phyloP scores from a whole-genome alignment of 2,329 filamentous ascomycete genomes.

The Cercospora sp. region DNA sequence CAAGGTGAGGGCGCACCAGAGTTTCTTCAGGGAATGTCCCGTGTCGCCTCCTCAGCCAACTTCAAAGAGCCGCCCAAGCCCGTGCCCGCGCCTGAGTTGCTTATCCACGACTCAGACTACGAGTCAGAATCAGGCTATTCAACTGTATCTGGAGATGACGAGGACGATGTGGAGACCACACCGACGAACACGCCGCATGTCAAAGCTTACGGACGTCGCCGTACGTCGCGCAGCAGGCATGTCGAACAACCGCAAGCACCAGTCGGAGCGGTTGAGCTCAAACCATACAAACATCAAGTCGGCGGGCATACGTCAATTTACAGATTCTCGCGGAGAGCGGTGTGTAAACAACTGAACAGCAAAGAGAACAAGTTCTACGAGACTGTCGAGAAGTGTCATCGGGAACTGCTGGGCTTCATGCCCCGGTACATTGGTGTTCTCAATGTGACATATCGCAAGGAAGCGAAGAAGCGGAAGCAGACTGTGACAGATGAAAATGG shows the following conservation, averaged over 20 bases:
- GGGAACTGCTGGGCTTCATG: constrained; percentile 84
- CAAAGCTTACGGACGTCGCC: constrained; percentile 30
- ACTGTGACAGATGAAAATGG: constrained; percentile 38
- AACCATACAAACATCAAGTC: constrained; percentile 96
- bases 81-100: constrained; percentile 19
- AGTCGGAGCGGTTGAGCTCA: constrained; percentile 88
- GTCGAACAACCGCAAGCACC: constrained; percentile 53
- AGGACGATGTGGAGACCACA: constrained; percentile 20
- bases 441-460: constrained; percentile 93
- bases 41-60: constrained; percentile 17
- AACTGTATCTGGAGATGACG: constrained; percentile 54
- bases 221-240: constrained; percentile 13
- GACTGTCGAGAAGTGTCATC: constrained; percentile 86
- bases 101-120: constrained; percentile 42
- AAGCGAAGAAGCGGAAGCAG: constrained; percentile 55
- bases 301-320: constrained; percentile 95
- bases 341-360: constrained; percentile 98
- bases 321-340: constrained; percentile 89
- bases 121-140: constrained; percentile 47
- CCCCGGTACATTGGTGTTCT: constrained; percentile 96
- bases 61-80: constrained; percentile 26
- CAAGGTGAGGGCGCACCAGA: constrained; percentile 61
- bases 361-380: constrained; percentile 99
- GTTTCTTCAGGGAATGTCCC: constrained; percentile 58
- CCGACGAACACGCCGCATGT: constrained; percentile 38